Evolutionary conservation across 441 rosid genomes (phyloP).

Genomic region (Viola pubescens): DNA sequence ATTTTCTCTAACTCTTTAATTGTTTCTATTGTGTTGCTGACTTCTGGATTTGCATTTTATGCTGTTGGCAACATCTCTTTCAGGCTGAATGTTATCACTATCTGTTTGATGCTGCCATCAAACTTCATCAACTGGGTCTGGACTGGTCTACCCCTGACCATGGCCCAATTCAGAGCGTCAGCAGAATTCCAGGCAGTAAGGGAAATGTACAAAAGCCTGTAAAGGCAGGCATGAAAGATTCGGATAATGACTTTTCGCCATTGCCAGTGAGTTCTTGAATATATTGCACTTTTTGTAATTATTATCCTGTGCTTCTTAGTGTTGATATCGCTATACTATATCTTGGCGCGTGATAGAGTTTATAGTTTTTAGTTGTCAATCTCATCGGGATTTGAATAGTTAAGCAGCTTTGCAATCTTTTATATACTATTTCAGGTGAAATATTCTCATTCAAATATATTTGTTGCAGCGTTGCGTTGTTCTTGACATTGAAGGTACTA

Average conservation of each 20-base stretch:
- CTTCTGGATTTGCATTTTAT: constrained; percentile 2
- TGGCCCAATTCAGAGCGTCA: constrained; percentile 46
- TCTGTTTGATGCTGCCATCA: constrained; percentile 92
- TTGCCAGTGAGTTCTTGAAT: constrained; percentile 37
- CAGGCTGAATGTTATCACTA: constrained; percentile 97
- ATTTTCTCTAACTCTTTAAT: constrained; percentile 5
- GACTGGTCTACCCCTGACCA: constrained; percentile 76
- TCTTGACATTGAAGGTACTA: constrained; percentile 96
- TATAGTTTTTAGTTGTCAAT: too few relatives aligned
- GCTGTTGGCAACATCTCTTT: constrained; percentile 14
- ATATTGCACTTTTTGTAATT: background rate
- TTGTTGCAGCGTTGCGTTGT: constrained; percentile 66
- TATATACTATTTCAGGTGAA: background rate
- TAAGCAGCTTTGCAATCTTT: background rate
- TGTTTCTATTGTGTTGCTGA: constrained; percentile 7
- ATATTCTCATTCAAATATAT: constrained; percentile 9
- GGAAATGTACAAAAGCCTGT: constrained; percentile 24
- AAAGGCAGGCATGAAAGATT: constrained; percentile 35
- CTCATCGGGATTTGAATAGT: constrained; percentile 4
- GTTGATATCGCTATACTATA: background rate
- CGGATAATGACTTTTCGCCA: constrained; percentile 31
- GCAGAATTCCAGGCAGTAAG: constrained; percentile 24
- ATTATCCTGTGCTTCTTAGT: background rate
- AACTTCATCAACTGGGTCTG: constrained; percentile 79
- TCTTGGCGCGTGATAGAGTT: too few relatives aligned